Conservation (phyloP, 2,329 filamentous ascomycete genomes). For the Arthrinium phaeospermum region DNA sequence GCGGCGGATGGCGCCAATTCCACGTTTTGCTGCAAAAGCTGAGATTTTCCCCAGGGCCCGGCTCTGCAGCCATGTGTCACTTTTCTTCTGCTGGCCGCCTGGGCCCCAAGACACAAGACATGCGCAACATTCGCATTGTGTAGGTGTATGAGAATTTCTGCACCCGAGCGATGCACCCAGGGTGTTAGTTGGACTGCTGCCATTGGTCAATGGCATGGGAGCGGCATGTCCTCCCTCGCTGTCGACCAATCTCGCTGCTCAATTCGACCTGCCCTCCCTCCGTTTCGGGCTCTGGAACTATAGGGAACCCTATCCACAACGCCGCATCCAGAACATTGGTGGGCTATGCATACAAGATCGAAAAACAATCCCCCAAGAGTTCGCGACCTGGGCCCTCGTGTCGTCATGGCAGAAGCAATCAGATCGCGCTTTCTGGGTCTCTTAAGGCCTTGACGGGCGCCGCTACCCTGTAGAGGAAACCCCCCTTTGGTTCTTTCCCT, state of each 20-base stretch:
- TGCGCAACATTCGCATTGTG: conserved; percentile 11
- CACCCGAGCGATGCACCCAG: background rate
- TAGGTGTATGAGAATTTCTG: conserved; percentile 1
- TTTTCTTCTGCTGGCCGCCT: conserved; percentile 6
- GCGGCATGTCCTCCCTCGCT: background rate
- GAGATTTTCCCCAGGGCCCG: conserved; percentile 2
- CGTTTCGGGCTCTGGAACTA: background rate
- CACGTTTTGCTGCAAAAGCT: conserved; percentile 10
- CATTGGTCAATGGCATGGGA: background rate
- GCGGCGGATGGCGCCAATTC: background rate
- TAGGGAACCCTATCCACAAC: conserved; percentile 5
- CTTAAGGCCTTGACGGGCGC: conserved; percentile 1
- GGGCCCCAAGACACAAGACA: background rate
- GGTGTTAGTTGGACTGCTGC: background rate
- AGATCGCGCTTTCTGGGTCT: background rate
- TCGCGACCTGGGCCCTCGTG: background rate
- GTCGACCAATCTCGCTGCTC: background rate
- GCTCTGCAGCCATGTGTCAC: background rate
- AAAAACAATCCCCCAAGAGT: background rate
- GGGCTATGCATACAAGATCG: conserved; percentile 1
- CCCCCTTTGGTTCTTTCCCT: background rate
- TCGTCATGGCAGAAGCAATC: conserved; percentile 13
- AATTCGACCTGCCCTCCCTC: conserved; percentile 2
- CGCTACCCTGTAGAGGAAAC: background rate
- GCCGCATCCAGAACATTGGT: background rate